phyloP scores from a whole-genome alignment of 2,329 filamentous ascomycete species.

The Venturiaceae sp. region DNA sequence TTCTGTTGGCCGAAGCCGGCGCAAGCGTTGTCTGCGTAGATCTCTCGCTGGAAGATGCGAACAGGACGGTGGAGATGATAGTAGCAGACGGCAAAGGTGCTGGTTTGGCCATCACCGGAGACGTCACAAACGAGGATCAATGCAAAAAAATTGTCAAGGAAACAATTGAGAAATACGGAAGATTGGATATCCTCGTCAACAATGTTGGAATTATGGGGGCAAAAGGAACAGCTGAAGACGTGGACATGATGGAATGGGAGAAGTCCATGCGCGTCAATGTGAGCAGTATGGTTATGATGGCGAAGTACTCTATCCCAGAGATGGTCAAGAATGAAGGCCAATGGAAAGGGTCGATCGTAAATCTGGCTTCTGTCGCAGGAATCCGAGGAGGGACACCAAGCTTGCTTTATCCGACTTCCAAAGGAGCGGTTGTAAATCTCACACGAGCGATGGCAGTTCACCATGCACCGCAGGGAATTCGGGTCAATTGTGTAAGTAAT shows the following conservation, averaged over 20 bases:
- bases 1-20: conserved; percentile 50
- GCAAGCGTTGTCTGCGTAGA: conserved; percentile 52
- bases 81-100: conserved; percentile 26
- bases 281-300: conserved; percentile 55
- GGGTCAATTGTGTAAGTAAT: conserved; percentile 40
- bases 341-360: conserved; percentile 44
- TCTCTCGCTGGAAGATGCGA: conserved; percentile 37
- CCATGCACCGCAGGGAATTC: conserved; percentile 39
- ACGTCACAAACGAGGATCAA: conserved; percentile 46
- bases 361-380: conserved; percentile 54
- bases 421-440: conserved; percentile 47
- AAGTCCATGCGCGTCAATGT: conserved; percentile 52
- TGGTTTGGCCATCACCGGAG: conserved; percentile 35
- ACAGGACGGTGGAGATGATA: conserved; percentile 46
- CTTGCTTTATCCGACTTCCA: conserved; percentile 43
- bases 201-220: conserved; percentile 54
- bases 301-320: conserved; percentile 49
- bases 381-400: conserved; percentile 44
- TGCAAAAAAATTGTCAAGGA: conserved; percentile 34
- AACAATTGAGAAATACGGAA: conserved; percentile 40
- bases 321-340: conserved; percentile 46
- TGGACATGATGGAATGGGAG: conserved; percentile 50
- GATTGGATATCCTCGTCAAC: conserved; percentile 55
- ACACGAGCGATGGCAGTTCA: conserved; percentile 47
- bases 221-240: conserved; percentile 47